Percentiles rank a stretch among this genome's conserved stretches.
Evolutionary conservation across 1,284 basidiomycete genomes (phyloP).

Genomic region (Bondarzewia mesenterica): DNA sequence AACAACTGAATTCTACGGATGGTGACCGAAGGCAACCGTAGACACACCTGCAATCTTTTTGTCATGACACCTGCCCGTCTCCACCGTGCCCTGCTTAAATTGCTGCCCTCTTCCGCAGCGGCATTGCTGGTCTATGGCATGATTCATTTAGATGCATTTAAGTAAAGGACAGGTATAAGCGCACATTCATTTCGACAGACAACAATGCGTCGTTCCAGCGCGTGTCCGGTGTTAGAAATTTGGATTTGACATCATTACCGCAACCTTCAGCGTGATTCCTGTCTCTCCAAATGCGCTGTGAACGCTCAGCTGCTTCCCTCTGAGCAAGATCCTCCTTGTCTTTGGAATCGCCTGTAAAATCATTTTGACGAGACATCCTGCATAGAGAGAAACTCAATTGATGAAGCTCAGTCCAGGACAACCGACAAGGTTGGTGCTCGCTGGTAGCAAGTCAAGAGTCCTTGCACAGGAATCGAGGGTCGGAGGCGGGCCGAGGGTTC

Average conservation of each 20-base stretch:
- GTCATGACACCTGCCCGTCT: conserved; percentile 36
- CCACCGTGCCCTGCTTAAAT: conserved; percentile 38
- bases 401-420: too few species aligned
- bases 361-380: too few species aligned
- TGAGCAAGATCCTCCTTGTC: too few species aligned
- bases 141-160: neutral
- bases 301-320: conserved; percentile 21
- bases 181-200: neutral
- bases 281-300: conserved; percentile 25
- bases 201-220: conserved; percentile 5
- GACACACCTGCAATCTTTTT: conserved; percentile 24
- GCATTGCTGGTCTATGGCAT: conserved; percentile 28
- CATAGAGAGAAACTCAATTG: too few species aligned
- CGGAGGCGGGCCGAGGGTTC: too few species aligned
- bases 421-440: too few species aligned
- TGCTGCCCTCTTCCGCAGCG: conserved; percentile 34
- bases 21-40: too few species aligned
- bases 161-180: neutral
- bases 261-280: conserved; percentile 11
- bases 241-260: too few species aligned
- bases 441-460: too few species aligned
- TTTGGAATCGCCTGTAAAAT: too few species aligned
- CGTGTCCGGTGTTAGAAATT: conserved; percentile 12
- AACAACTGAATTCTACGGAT: neutral
- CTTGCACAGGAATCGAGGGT: too few species aligned